Percentiles rank a stretch among this genome's conserved stretches.
Conservation (phyloP, 2,329 filamentous ascomycete genomes). For the Claviceps monticola region DNA sequence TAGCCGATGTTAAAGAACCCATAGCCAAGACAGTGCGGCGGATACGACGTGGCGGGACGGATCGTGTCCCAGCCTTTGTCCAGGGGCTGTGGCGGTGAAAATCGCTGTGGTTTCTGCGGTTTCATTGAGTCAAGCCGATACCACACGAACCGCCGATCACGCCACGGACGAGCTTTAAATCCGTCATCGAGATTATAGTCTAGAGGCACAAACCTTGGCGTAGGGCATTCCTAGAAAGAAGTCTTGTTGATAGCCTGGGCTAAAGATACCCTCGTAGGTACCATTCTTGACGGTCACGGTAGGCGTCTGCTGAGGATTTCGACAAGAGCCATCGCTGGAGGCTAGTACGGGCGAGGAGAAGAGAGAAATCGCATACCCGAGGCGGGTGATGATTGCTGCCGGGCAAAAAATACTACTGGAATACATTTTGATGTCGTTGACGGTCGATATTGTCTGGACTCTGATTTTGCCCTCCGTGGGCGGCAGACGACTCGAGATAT, state of each 20-base stretch:
- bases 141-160: too few relatives aligned
- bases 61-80: neutral
- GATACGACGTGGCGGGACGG: neutral
- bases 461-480: too few relatives aligned
- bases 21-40: neutral
- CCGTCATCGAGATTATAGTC: neutral
- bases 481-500: too few relatives aligned
- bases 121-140: neutral
- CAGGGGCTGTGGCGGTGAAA: neutral
- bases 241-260: neutral
- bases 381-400: too few relatives aligned
- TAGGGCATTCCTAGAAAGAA: neutral
- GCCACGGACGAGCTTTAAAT: too few relatives aligned
- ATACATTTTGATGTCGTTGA: too few relatives aligned
- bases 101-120: neutral
- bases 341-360: too few relatives aligned
- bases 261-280: neutral
- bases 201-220: neutral
- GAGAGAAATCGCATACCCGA: too few relatives aligned
- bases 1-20: neutral
- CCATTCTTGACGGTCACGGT: neutral
- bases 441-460: too few relatives aligned
- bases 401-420: too few relatives aligned
- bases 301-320: neutral
- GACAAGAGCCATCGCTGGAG: too few relatives aligned